Evolutionary conservation across 768 basidiomycete genomes (phyloP), one percentile per base, ranked within the genome.

Genomic region (Obba rivulosa): DNA sequence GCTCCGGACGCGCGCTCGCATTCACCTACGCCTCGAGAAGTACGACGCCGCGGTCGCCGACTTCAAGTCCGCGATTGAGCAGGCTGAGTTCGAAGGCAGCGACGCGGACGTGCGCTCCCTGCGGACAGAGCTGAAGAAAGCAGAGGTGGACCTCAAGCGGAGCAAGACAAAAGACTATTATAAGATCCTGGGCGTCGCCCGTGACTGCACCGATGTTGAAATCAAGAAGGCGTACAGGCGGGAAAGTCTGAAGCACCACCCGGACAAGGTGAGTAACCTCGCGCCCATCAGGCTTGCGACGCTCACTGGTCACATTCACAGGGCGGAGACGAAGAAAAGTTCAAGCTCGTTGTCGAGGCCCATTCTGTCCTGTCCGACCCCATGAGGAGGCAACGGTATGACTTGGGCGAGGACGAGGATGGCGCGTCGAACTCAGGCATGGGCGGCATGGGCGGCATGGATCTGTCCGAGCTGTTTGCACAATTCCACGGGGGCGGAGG

Each of bases 261-360:
- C 87, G 41, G 88, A 91, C 65, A 91, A 91, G 78, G 84, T 84
- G 17, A 21, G 67, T 41, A 14, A 21, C 21, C 28, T 24, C 16
- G 31, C 9, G 18, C 31, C 46, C 48, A 4, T 50, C 17, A 11
- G 36, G 17, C 42, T 36, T 25, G 36, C 16, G 13, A 41, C 21
- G 34, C 22, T 23, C 11, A 4, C 41, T 57, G 34, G 3, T 3
- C 9, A 22, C 46, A 57, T 45, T 21, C 52, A 5, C 51, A 90
- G 83, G 92, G 94, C 22, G 94, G 94, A 23, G 90, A 92, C 62
- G 93, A 95, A 58, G 95, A 96, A 62, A 87, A 90, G 57, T 98
- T 98, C 79, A 96, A 97, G 66, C 76, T 92, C 18, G 83, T 91
- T 24, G 80, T 74, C 1, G 92, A 92, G 65, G 88, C 90, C 2